A percentile compares a stretch with the other conserved stretches of the same genome.
Evolutionary conservation across 2,329 filamentous ascomycete genomes (phyloP).

Genomic region (Coleophoma eucalyptorum): DNA sequence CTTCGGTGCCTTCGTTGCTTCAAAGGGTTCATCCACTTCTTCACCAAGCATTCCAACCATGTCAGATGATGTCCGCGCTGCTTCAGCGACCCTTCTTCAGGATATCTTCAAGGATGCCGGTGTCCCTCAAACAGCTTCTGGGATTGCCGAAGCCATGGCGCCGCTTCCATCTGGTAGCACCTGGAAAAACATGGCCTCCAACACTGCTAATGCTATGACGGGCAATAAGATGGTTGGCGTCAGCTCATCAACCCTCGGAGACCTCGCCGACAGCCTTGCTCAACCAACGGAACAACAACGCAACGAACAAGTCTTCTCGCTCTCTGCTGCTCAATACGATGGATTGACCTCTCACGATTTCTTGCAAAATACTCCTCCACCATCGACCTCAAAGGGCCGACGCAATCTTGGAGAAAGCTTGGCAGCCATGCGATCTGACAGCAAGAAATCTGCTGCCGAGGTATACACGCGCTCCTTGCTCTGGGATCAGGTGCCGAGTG

Average conservation of each 20-base stretch:
- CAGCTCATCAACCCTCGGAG: constrained; percentile 58
- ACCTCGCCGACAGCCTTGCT: constrained; percentile 65
- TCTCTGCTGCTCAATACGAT: constrained; percentile 86
- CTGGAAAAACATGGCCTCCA: constrained; percentile 34
- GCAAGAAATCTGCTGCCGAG: constrained; percentile 74
- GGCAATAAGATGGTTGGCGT: constrained; percentile 42
- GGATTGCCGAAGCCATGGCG: constrained; percentile 35
- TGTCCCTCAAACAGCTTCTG: constrained; percentile 40
- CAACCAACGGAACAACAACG: constrained; percentile 80
- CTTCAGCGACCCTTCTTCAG: constrained; percentile 73
- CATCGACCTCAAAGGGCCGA: constrained; percentile 57
- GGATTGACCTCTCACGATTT: constrained; percentile 75
- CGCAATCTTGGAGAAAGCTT: constrained; percentile 79
- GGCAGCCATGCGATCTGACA: constrained; percentile 68
- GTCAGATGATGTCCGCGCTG: constrained; percentile 75
- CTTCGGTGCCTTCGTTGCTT: constrained; percentile 92
- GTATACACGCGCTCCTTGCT: constrained; percentile 90
- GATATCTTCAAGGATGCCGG: constrained; percentile 80
- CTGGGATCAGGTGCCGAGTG: constrained; percentile 89
- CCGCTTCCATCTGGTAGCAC: constrained; percentile 48
- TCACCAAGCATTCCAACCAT: constrained; percentile 71
- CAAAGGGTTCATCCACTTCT: constrained; percentile 56
- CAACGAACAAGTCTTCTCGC: constrained; percentile 81
- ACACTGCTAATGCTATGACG: constrained; percentile 35
- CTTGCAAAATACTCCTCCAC: constrained; percentile 49